These are phyloP conservation scores for Vanilla planifolia DNA, from an alignment of 106 monocot genomes.

Conservation along the genomic window DNA sequence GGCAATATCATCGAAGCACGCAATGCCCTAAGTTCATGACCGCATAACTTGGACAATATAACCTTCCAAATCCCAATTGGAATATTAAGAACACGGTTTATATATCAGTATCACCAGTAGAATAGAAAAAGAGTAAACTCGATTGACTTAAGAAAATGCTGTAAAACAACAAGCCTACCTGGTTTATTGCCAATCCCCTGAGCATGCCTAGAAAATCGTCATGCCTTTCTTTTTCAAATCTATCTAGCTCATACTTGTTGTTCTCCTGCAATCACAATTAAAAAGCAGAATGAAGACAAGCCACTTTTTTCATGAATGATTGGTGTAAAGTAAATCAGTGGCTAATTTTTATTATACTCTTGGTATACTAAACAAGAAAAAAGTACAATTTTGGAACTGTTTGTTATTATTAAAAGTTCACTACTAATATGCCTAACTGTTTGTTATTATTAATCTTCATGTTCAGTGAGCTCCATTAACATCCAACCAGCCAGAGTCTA, in stretches of 20 bases:
- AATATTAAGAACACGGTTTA: neutral
- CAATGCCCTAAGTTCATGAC: neutral
- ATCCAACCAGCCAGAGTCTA: no score
- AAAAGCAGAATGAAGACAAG: neutral
- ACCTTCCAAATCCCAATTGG: no score
- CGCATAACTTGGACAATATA: neutral
- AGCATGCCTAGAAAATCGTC: slow-evolving; percentile 59
- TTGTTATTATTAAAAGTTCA: no score
- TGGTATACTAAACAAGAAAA: no score
- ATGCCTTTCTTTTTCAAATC: slow-evolving; percentile 51
- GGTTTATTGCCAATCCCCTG: slow-evolving; percentile 58
- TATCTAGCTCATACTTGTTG: slow-evolving; percentile 59
- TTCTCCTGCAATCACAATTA: slow-evolving; percentile 43
- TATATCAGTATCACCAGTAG: neutral
- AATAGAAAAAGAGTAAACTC: neutral
- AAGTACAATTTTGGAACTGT: no score
- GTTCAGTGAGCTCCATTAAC: no score
- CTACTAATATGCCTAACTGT: no score
- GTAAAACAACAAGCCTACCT: slow-evolving; percentile 25
- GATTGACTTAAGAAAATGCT: neutral
- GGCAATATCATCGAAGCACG: neutral
- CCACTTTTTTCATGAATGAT: neutral
- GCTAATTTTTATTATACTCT: neutral
- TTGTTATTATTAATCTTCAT: no score
- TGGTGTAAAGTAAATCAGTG: neutral